A percentile compares a stretch with the other conserved stretches of the same genome.
These are phyloP conservation scores for Ogataea nonfermentans DNA, from an alignment of 805 yeast genomes.

Conservation along the genomic window DNA sequence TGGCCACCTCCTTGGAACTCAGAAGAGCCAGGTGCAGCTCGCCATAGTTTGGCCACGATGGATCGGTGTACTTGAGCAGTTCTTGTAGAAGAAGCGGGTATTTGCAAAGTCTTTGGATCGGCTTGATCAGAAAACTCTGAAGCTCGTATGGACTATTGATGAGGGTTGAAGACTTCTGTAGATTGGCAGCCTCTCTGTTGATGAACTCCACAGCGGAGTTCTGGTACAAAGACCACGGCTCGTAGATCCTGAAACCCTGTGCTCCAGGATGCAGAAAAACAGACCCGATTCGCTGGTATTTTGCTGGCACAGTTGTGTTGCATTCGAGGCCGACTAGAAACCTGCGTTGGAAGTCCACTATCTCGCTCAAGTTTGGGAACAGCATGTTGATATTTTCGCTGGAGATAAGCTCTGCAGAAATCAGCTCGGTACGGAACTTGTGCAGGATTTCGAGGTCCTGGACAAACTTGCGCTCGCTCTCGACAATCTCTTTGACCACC, in stretches of 20 bases:
- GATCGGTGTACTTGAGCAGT: constrained; percentile 62
- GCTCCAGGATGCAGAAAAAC: constrained; percentile 78
- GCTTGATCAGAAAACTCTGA: constrained; percentile 86
- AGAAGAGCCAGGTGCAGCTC: constrained; percentile 72
- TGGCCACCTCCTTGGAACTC: constrained; percentile 80
- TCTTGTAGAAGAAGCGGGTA: constrained; percentile 84
- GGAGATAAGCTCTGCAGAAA: constrained; percentile 62
- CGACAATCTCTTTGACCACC: constrained; percentile 79
- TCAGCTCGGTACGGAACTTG: constrained; percentile 65
- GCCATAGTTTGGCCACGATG: constrained; percentile 49
- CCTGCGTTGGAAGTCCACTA: constrained; percentile 89
- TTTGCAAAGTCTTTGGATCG: constrained; percentile 94
- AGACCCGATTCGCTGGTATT: constrained; percentile 84
- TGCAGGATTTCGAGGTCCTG: constrained; percentile 80
- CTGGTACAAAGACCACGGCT: constrained; percentile 93
- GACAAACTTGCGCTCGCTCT: constrained; percentile 90
- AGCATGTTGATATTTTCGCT: constrained; percentile 77
- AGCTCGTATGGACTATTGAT: constrained; percentile 86
- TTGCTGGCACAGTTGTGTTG: constrained; percentile 70
- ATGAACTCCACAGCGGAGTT: constrained; percentile 83
- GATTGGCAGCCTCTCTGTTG: constrained; percentile 54
- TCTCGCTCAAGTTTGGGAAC: constrained; percentile 80
- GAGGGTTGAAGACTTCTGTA: constrained; percentile 52
- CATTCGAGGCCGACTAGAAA: constrained; percentile 87
- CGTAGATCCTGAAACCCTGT: constrained; percentile 82